Conservation (phyloP, 2,329 filamentous ascomycete species). For the Chalara sp. region DNA sequence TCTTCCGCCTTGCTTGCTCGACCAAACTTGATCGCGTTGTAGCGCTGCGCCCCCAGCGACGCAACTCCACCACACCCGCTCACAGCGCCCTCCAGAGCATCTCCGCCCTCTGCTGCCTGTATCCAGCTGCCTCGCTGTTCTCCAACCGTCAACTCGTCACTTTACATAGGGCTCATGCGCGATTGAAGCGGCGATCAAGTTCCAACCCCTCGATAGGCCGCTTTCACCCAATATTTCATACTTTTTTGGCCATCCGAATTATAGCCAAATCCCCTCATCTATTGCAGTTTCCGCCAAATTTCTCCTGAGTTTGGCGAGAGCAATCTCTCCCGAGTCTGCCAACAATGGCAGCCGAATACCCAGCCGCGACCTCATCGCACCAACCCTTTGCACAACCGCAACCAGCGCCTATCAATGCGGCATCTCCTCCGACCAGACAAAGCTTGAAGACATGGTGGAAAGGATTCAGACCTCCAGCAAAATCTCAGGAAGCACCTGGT, state of each 20-base stretch:
- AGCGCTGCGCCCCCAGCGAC: slow-evolving; percentile 1
- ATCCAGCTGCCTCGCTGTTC: not conserved
- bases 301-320: no score
- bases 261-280: no score
- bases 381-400: slow-evolving; percentile 23
- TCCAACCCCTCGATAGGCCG: no score
- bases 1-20: not conserved
- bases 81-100: not conserved
- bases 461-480: slow-evolving; percentile 70
- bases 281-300: no score
- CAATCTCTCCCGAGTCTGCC: no score
- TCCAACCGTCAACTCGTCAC: no score
- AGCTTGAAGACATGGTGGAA: slow-evolving; percentile 98
- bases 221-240: no score
- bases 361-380: slow-evolving; percentile 19
- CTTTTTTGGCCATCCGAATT: no score
- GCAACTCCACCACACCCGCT: not conserved
- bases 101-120: not conserved
- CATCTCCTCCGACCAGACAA: slow-evolving; percentile 74
- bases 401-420: slow-evolving; percentile 28
- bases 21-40: slow-evolving; percentile 1
- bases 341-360: slow-evolving; percentile 20
- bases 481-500: slow-evolving; percentile 51
- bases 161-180: no score
- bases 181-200: no score